phyloP scores from a whole-genome alignment of 2,329 filamentous ascomycete species.

The Microthyrium microscopicum region DNA sequence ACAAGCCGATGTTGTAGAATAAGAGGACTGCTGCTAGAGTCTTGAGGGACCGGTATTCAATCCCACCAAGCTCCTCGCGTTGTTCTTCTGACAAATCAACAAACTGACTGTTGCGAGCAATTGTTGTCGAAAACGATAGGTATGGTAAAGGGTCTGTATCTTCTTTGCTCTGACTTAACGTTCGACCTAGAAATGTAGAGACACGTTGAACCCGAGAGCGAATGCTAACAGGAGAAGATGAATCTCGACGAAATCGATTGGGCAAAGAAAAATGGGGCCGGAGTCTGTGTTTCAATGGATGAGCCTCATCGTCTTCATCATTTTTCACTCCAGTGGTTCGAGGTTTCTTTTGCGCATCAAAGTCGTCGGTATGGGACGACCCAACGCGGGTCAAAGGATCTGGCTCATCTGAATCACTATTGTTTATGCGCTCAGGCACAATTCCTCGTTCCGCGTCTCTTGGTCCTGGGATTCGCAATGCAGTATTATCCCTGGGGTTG shows the following conservation, averaged over 20 bases:
- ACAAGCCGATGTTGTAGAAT: conserved; percentile 71
- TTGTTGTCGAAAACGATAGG: conserved; percentile 81
- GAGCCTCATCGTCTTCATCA: background rate
- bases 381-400: conserved; percentile 12
- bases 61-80: conserved; percentile 84
- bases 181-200: conserved; percentile 7
- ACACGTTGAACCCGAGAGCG: conserved; percentile 9
- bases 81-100: conserved; percentile 77
- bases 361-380: conserved; percentile 22
- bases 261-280: too few species aligned
- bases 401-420: conserved; percentile 19
- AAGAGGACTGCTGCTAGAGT: conserved; percentile 59
- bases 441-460: conserved; percentile 76
- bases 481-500: conserved; percentile 51
- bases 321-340: background rate
- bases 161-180: conserved; percentile 35
- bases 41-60: conserved; percentile 87
- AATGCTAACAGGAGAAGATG: too few species aligned
- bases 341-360: conserved; percentile 25
- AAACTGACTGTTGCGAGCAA: conserved; percentile 87
- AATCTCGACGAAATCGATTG: too few species aligned
- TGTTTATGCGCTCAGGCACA: conserved; percentile 44
- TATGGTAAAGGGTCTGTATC: conserved; percentile 54
- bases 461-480: conserved; percentile 79
- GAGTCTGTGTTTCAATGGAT: background rate